Evolutionary conservation across 2,329 filamentous ascomycete species (phyloP).

Genomic region (Penicillium sp.): DNA sequence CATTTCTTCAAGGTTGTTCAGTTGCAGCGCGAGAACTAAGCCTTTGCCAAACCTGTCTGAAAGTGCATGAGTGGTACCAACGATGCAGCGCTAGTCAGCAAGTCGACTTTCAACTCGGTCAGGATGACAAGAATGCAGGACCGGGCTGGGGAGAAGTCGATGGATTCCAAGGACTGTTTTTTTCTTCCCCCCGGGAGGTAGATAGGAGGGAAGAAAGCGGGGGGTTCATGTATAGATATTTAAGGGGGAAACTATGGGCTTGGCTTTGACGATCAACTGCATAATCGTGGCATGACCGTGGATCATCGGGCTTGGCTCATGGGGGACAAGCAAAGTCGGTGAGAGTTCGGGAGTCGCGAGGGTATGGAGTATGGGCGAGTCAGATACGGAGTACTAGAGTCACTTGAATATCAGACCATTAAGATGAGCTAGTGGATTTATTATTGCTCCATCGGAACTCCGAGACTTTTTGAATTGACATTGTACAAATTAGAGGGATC

Average conservation of each 20-base stretch:
- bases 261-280: constrained; percentile 7
- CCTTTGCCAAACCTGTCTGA: constrained; percentile 18
- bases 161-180: not conserved
- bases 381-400: no score
- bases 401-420: not conserved
- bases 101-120: not conserved
- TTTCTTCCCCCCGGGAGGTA: not conserved
- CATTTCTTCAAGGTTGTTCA: not conserved
- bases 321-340: constrained; percentile 10
- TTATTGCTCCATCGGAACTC: not conserved
- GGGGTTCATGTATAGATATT: not conserved
- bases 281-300: not conserved
- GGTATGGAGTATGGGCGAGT: no score
- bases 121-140: constrained; percentile 10
- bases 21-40: constrained; percentile 9
- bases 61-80: not conserved
- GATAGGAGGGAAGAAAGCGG: not conserved
- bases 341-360: not conserved
- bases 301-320: constrained; percentile 8
- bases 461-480: not conserved
- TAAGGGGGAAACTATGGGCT: not conserved
- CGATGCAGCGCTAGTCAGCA: constrained; percentile 3
- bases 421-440: not conserved
- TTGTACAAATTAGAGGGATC: not conserved
- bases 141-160: not conserved